Percentiles rank a stretch among this genome's conserved stretches.
Conservation (phyloP, 805 yeast species). For the Debaryomyces hansenii region DNA sequence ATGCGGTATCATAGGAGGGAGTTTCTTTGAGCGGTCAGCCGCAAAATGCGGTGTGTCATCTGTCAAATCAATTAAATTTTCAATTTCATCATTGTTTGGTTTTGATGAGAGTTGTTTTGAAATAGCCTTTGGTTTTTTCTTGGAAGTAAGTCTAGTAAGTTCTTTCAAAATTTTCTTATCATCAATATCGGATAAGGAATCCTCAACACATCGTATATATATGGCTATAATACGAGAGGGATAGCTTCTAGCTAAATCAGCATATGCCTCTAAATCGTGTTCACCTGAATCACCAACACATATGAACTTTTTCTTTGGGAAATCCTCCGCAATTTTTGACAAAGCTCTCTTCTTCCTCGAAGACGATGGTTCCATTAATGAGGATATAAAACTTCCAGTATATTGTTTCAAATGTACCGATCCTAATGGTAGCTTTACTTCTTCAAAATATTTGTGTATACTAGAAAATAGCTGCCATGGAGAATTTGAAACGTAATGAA, state of each 20-base stretch:
- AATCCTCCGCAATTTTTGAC: slow-evolving; percentile 63
- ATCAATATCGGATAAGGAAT: slow-evolving; percentile 61
- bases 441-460: slow-evolving; percentile 55
- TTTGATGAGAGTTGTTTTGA: slow-evolving; percentile 10
- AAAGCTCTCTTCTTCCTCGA: slow-evolving; percentile 74
- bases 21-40: slow-evolving; percentile 14
- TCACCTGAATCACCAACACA: slow-evolving; percentile 96
- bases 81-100: slow-evolving; percentile 13
- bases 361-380: slow-evolving; percentile 83
- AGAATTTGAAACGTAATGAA: slow-evolving; percentile 93
- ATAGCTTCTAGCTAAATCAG: slow-evolving; percentile 58
- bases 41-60: slow-evolving; percentile 25
- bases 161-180: slow-evolving; percentile 35
- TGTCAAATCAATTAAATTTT: slow-evolving; percentile 40
- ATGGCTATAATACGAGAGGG: slow-evolving; percentile 73
- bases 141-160: slow-evolving; percentile 22
- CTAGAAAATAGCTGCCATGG: slow-evolving; percentile 85
- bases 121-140: slow-evolving; percentile 9
- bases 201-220: slow-evolving; percentile 74
- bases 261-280: slow-evolving; percentile 89
- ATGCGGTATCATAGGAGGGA: slow-evolving; percentile 48
- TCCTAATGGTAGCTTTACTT: slow-evolving; percentile 67
- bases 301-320: slow-evolving; percentile 74
- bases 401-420: slow-evolving; percentile 88
- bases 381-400: slow-evolving; percentile 75